Evolutionary conservation across 331 rosid species (phyloP).

Genomic region (Quercus tomentella): DNA sequence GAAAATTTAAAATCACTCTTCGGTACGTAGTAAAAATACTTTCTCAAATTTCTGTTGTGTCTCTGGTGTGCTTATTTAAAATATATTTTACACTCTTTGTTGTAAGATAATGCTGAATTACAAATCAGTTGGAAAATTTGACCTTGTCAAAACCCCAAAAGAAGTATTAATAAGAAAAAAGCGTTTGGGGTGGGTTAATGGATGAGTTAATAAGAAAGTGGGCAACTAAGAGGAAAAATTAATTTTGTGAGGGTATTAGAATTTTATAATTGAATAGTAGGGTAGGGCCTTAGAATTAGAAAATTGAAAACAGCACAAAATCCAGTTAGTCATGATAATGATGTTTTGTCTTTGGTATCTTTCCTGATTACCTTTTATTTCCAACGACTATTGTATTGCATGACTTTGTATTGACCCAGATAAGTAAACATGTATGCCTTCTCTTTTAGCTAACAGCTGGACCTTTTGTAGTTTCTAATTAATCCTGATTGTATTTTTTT

Average conservation of each 20-base stretch:
- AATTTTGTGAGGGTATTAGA: background rate
- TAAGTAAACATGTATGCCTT: background rate
- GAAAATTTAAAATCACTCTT: background rate
- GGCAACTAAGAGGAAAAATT: background rate
- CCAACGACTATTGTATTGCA: background rate
- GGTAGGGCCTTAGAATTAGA: slow-evolving; percentile 3
- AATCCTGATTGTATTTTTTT: background rate
- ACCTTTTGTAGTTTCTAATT: background rate
- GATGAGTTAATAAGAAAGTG: background rate
- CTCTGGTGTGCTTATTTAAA: background rate
- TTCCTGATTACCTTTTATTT: background rate
- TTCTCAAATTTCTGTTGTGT: background rate
- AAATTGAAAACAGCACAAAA: slow-evolving; percentile 5
- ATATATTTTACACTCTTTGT: too few species aligned
- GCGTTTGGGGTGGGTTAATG: background rate
- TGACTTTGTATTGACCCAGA: background rate
- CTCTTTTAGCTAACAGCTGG: background rate
- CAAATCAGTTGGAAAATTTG: background rate
- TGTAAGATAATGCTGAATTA: background rate
- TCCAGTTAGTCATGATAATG: slow-evolving; percentile 1
- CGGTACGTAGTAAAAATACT: background rate
- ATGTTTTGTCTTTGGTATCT: slow-evolving; percentile 8
- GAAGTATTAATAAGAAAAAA: background rate
- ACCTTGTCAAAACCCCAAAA: background rate
- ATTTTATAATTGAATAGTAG: slow-evolving; percentile 9